These are phyloP conservation scores for Linum lewisii DNA, from an alignment of 345 rosid species.

Conservation along the genomic window DNA sequence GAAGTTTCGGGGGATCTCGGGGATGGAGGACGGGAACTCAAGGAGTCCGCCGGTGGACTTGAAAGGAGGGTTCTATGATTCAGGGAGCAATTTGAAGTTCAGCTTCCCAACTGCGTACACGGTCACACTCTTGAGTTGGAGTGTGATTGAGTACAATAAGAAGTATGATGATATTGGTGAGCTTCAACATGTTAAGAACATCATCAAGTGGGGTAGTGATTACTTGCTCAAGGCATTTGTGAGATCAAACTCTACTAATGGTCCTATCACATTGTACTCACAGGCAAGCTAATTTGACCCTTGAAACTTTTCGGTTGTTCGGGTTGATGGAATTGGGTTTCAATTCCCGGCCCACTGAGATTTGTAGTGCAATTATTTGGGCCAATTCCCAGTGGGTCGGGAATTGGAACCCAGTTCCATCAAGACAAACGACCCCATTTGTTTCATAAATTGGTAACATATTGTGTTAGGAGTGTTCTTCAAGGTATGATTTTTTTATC, in stretches of 20 bases:
- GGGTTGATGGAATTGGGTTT: no score
- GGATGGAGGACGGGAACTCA: conserved; percentile 39
- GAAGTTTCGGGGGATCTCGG: conserved; percentile 48
- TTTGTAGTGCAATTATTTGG: no score
- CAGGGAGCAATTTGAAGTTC: conserved; percentile 51
- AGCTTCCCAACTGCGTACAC: conserved; percentile 54
- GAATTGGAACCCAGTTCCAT: no score
- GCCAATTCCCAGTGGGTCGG: no score
- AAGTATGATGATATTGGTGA: conserved; percentile 42
- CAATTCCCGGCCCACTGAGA: no score
- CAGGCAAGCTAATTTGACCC: conserved; percentile 33
- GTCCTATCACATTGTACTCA: conserved; percentile 30
- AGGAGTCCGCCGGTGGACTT: conserved; percentile 24
- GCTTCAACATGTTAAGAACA: conserved; percentile 51
- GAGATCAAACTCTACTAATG: conserved; percentile 20
- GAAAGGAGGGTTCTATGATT: conserved; percentile 54
- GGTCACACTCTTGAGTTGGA: conserved; percentile 54
- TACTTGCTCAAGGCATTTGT: conserved; percentile 46
- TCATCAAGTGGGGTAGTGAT: conserved; percentile 50
- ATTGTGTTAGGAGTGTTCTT: no score
- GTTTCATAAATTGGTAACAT: no score
- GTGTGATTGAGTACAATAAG: conserved; percentile 45
- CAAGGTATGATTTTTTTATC: no score
- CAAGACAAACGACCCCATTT: no score
- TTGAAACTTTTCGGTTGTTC: no score